Evolutionary conservation across 176 grass and related monocot genomes (phyloP), one percentile per base, ranked within the genome.

Genomic region (Pharus latifolius): DNA sequence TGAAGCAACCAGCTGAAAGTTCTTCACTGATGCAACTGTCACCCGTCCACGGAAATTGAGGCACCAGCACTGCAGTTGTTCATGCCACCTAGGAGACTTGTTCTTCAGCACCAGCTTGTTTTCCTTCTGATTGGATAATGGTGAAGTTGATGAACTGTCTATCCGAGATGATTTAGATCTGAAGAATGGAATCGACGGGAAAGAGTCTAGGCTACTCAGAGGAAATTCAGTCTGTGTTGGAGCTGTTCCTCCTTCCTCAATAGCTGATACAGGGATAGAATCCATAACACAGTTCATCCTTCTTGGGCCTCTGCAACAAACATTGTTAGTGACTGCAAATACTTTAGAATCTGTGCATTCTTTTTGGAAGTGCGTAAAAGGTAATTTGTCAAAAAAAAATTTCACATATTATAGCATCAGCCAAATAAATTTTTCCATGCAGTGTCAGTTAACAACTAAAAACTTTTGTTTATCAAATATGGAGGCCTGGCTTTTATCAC

Each of bases 251-350:
- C 87, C 89, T 74, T 78, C 78, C 73, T 86, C 53, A 28, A 84
- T 82, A 69, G 87, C 87, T 74, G 95, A 91, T 63, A 82, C 72
- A 14, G 90, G 90, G 62, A 99, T 99, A 2, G 95, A 99, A 65
- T 88, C 91, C 90, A 99, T 94, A 73, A 94, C 72, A 61, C 95
- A 99, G 38, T 94, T 83, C 95, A 99, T 99, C 78, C 95, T 94
- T 91, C 95, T 88, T 49, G 95, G 95, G 72, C 95, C 95, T 80
- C 95, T 98, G 81, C 27, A 62, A 32, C 37, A 77, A 40, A 51
- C 26, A 74, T 65, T 63, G 19, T 70, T 20, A 70, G 12, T 57
- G 9, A 44, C 12, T 16, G 18, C 11, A 52, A 13, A 15, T 19
- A 15, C 37, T 19, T 49, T 40, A 23, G 1, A 34, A 24, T 16